Conservation (phyloP, 1,284 basidiomycete species). For the Cutaneotrichosporon cutaneum region DNA sequence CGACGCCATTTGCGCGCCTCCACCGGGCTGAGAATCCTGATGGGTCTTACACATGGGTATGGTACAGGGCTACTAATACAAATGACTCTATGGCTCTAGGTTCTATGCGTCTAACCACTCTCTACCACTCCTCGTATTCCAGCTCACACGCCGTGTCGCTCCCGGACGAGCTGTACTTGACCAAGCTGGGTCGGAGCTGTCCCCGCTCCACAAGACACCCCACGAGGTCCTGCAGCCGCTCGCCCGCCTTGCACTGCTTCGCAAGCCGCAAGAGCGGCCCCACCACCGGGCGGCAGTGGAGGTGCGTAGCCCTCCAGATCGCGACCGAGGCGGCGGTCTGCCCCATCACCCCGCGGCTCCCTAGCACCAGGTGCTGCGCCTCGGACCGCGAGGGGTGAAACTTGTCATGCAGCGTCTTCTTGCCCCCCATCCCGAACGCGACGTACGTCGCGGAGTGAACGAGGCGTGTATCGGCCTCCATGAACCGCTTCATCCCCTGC, state of each 20-base stretch:
- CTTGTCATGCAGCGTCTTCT: slow-evolving; percentile 26
- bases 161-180: background rate
- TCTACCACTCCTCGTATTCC: background rate
- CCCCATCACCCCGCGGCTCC: background rate
- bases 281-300: slow-evolving; percentile 11
- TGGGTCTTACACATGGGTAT: no score
- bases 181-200: background rate
- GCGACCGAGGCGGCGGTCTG: slow-evolving; percentile 15
- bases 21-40: no score
- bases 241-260: background rate
- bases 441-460: slow-evolving; percentile 19
- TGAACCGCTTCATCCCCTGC: background rate
- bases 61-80: background rate
- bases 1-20: no score
- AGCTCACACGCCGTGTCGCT: background rate
- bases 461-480: slow-evolving; percentile 14
- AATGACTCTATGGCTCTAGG: background rate
- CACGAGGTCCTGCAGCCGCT: slow-evolving; percentile 3
- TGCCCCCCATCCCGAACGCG: slow-evolving; percentile 20
- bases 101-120: background rate
- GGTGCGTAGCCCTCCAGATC: slow-evolving; percentile 18
- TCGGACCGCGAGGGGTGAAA: slow-evolving; percentile 16
- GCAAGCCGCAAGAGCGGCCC: slow-evolving; percentile 6
- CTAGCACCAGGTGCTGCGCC: slow-evolving; percentile 15
- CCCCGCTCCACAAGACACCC: background rate